Base-by-base conservation (phyloP, 2,329 filamentous ascomycete species). In the Coleophoma crateriformis region DNA sequence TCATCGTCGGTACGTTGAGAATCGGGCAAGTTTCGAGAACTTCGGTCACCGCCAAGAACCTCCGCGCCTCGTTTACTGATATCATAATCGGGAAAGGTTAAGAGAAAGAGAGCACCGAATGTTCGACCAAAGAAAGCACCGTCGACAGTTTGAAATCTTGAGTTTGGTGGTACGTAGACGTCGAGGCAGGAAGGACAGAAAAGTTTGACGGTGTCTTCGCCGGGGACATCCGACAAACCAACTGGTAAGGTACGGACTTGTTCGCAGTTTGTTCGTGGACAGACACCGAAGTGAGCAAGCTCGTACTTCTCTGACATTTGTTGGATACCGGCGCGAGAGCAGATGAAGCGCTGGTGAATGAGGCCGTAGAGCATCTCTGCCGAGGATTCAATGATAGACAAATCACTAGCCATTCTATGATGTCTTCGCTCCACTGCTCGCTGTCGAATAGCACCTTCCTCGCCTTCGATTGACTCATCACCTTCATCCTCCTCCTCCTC, bases 301-400 rank as follows among this genome's bases (percentile, higher is more conserved):
- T 97, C 92, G 74, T 97, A 99, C 70, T 99, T 99, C 70, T 99
- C 94, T 55, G 91, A 90, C 94, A 99, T 99, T 68, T 96, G 91
- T 71, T 97, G 92, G 62, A 99, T 97, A 47, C 94, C 94, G 2
- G 89, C 90, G 51, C 94, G 82, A 20, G 91, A 96, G 64, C 91
- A 97, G 71, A 99, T 97, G 71, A 96, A 99, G 50, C 94, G 87
- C 69, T 97, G 94, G 72, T 99, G 94, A 68, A 99, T 99, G 52
- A 99, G 81, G 38, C 94, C 94, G 71, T 99, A 99, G 20, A 99
- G 84, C 74, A 97, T 85, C 74, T 99, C 94, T n/a, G 94, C 92
- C 1, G 90, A 96, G 57, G 88, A 95, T 72, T 99, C 94, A 64
- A 99, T 96, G 57, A 96, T 87, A 52, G 90, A 95, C 42, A 96